Conservation (phyloP, 2,329 filamentous ascomycete genomes). For the Metarhizium guizhouense region DNA sequence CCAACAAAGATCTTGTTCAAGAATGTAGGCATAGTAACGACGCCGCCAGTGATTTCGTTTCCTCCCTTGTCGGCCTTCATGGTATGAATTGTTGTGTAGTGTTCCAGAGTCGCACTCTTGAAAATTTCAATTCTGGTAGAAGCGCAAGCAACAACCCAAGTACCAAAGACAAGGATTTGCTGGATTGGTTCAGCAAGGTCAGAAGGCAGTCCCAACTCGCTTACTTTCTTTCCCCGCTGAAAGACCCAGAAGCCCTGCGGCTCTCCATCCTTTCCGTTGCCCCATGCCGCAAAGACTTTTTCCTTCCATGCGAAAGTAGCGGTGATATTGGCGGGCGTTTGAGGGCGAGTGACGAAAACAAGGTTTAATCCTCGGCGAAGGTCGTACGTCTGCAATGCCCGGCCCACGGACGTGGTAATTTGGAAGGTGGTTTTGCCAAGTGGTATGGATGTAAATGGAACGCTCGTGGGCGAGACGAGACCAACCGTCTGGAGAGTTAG, state of each 20-base stretch:
- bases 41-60: conserved; percentile 64
- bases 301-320: conserved; percentile 84
- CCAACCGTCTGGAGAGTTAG: conserved; percentile 63
- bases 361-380: conserved; percentile 82
- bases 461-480: conserved; percentile 79
- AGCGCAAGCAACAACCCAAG: conserved; percentile 81
- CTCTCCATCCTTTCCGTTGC: conserved; percentile 43
- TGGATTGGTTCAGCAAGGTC: conserved; percentile 62
- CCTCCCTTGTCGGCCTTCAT: conserved; percentile 46
- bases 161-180: conserved; percentile 74
- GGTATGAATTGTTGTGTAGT: conserved; percentile 76
- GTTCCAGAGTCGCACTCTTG: conserved; percentile 74
- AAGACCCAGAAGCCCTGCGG: conserved; percentile 77
- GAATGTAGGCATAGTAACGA: conserved; percentile 87
- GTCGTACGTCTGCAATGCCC: conserved; percentile 91
- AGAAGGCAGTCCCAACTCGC: conserved; percentile 59
- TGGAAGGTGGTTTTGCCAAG: conserved; percentile 94
- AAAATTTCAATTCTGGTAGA: conserved; percentile 75
- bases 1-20: conserved; percentile 94
- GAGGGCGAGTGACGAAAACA: conserved; percentile 85
- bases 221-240: conserved; percentile 79
- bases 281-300: conserved; percentile 84
- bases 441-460: conserved; percentile 83
- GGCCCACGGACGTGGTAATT: conserved; percentile 89
- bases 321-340: conserved; percentile 79